These are phyloP conservation scores for Biancaea sappan DNA, from an alignment of 306 rosid genomes.

Conservation along the genomic window DNA sequence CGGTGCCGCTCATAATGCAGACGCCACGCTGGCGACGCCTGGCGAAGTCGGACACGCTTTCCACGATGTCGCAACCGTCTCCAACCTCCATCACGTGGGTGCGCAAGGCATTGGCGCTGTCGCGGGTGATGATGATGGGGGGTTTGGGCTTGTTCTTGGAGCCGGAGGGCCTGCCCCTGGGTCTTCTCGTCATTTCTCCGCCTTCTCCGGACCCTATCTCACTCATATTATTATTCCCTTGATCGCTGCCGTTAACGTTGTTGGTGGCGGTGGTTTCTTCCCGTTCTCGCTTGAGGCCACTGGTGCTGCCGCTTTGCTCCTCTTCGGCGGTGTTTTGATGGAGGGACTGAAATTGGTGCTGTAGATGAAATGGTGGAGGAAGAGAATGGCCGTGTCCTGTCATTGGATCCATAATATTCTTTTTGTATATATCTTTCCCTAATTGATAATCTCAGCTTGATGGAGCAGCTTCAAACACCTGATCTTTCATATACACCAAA, in stretches of 20 bases:
- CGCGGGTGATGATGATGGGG: constrained; percentile 91
- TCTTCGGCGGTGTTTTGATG: constrained; percentile 73
- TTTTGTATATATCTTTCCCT: not conserved
- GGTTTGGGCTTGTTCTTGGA: constrained; percentile 98
- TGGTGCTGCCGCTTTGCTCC: constrained; percentile 76
- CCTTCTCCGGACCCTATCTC: constrained; percentile 41
- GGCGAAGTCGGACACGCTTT: constrained; percentile 80
- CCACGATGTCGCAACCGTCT: constrained; percentile 86
- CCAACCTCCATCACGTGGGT: constrained; percentile 95
- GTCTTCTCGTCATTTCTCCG: constrained; percentile 61
- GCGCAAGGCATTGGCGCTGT: constrained; percentile 91
- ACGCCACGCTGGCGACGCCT: constrained; percentile 91
- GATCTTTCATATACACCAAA: no score
- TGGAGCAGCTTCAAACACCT: no score
- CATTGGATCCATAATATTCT: constrained; percentile 59
- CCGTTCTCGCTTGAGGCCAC: constrained; percentile 68
- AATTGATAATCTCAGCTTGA: no score
- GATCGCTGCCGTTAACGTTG: constrained; percentile 36
- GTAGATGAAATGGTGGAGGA: constrained; percentile 87
- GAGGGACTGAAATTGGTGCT: constrained; percentile 44
- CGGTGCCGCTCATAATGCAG: constrained; percentile 91
- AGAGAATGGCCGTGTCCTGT: constrained; percentile 74
- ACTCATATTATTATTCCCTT: constrained; percentile 4
- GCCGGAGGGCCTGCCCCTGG: constrained; percentile 90
- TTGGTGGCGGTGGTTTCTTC: constrained; percentile 45